phyloP scores from a whole-genome alignment of 495 filamentous ascomycete species.

The Elaphomyces granulatus region DNA sequence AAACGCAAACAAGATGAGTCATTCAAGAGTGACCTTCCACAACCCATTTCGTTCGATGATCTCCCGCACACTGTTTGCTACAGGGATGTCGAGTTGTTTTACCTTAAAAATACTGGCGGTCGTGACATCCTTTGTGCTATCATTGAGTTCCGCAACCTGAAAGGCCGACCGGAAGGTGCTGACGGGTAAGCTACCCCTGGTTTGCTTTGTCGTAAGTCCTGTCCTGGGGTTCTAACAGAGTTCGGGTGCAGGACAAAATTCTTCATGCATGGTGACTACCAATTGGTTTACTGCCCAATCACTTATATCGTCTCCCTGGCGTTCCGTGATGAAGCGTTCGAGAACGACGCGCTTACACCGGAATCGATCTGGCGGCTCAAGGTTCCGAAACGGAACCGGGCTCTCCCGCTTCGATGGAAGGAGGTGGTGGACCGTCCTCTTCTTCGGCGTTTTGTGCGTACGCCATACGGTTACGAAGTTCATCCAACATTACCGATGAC shows the following conservation, averaged over 20 bases:
- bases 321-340: constrained; percentile 17
- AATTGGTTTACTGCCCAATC: constrained; percentile 20
- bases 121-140: not conserved
- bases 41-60: not conserved
- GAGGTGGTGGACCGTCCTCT: constrained; percentile 16
- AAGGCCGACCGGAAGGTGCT: constrained; percentile 2
- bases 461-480: constrained; percentile 13
- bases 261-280: constrained; percentile 20
- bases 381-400: constrained; percentile 14
- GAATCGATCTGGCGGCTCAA: constrained; percentile 17
- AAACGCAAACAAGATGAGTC: not conserved
- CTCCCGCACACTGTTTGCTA: constrained; percentile 1
- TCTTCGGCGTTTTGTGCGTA: constrained; percentile 13
- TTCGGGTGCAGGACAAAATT: constrained; percentile 15
- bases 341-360: constrained; percentile 15
- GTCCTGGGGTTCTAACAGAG: not conserved
- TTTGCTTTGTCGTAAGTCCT: not conserved
- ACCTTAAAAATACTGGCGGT: constrained; percentile 1
- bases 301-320: constrained; percentile 17
- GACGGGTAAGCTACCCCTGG: not conserved
- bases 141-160: constrained; percentile 4
- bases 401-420: constrained; percentile 15
- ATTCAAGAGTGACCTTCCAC: constrained; percentile 3
- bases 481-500: constrained; percentile 13
- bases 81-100: constrained; percentile 3